A percentile compares a stretch with the other conserved stretches of the same genome.
Evolutionary conservation across 2,329 filamentous ascomycete species (phyloP).

Genomic region (Pseudogymnoascus sp.): DNA sequence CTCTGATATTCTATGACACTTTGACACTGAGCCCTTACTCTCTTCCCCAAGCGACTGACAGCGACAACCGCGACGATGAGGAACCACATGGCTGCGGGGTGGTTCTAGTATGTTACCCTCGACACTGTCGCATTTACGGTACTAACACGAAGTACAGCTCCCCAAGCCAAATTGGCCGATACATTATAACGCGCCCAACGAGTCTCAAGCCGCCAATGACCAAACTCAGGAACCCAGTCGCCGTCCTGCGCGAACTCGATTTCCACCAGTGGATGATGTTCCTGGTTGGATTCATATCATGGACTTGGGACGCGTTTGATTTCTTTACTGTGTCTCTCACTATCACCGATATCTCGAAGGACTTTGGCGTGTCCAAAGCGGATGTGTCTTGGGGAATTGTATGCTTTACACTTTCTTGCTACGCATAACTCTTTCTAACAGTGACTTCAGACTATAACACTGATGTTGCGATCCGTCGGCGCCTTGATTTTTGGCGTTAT

Average conservation of each 20-base stretch:
- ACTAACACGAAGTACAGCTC: constrained; percentile 17
- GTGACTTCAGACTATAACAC: constrained; percentile 20
- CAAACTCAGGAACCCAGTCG: constrained; percentile 23
- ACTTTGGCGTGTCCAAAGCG: constrained; percentile 45
- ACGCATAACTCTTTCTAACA: neutral
- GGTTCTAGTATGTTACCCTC: neutral
- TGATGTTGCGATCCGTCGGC: constrained; percentile 27
- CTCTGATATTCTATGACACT: too few relatives aligned
- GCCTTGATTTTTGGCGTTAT: constrained; percentile 41
- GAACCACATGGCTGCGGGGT: constrained; percentile 2
- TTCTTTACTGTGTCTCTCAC: constrained; percentile 59
- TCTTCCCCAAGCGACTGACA: neutral
- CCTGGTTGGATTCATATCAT: constrained; percentile 11
- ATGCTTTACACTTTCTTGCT: neutral
- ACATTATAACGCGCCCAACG: constrained; percentile 28
- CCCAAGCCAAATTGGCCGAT: constrained; percentile 26
- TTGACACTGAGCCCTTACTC: neutral
- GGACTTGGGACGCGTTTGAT: constrained; percentile 57
- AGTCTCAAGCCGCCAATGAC: constrained; percentile 28
- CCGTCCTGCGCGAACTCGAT: constrained; percentile 24
- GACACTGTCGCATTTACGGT: neutral
- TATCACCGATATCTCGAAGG: constrained; percentile 42
- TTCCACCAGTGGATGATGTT: constrained; percentile 28
- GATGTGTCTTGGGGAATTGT: constrained; percentile 55
- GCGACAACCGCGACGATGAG: neutral